Evolutionary conservation across 441 rosid species (phyloP).

Genomic region (Lepidium campestre): DNA sequence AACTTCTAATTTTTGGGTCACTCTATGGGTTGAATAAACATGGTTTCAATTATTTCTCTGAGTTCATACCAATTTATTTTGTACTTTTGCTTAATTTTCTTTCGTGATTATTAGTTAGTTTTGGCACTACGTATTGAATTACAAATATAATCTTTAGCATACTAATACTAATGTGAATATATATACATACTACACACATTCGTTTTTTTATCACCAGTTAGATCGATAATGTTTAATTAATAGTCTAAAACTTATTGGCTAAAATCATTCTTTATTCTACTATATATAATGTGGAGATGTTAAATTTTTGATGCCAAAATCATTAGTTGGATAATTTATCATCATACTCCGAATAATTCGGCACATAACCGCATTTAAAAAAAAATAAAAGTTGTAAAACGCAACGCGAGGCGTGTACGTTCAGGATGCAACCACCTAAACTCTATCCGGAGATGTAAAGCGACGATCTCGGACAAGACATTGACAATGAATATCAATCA

Average conservation of each 20-base stretch:
- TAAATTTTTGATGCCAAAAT: too few relatives aligned
- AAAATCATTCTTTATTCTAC: too few relatives aligned
- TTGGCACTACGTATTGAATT: not conserved
- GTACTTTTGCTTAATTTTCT: not conserved
- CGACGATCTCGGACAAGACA: slow-evolving; percentile 15
- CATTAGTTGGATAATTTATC: too few relatives aligned
- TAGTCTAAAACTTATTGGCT: too few relatives aligned
- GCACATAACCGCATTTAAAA: too few relatives aligned
- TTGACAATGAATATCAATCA: slow-evolving; percentile 6
- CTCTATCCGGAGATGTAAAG: slow-evolving; percentile 5
- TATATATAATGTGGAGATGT: too few relatives aligned
- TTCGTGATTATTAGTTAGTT: not conserved
- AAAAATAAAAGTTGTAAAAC: too few relatives aligned
- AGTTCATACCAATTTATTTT: not conserved
- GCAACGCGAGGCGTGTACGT: slow-evolving; percentile 12
- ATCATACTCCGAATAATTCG: too few relatives aligned
- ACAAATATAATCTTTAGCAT: not conserved
- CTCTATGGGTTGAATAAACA: not conserved
- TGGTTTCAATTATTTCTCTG: not conserved
- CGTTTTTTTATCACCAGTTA: too few relatives aligned
- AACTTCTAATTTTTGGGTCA: not conserved
- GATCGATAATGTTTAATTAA: too few relatives aligned
- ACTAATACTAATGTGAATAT: not conserved
- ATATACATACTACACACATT: not conserved
- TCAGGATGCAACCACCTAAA: slow-evolving; percentile 11